Evolutionary conservation across 2,329 filamentous ascomycete genomes (phyloP), one percentile per base, ranked within the genome.

Genomic region (Cercospora sp.): DNA sequence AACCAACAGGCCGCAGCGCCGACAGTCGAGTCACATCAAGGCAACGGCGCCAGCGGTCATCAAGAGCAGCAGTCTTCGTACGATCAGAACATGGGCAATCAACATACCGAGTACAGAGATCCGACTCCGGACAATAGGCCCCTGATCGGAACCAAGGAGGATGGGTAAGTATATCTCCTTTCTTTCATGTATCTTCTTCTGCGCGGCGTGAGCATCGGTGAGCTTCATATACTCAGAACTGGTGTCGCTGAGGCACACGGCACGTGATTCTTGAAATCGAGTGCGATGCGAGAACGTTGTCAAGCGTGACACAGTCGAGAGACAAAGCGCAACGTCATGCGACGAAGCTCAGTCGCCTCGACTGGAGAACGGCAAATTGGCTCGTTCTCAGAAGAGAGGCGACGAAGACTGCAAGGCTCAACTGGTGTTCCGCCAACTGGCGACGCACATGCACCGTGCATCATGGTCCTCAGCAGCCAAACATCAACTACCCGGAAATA

Each of bases 101-200:
- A 72, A 40, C 68, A 72, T 18, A 71, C 74, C 40, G 76, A 75
- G 42, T 77, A 77, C 66, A 75, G 75, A 23, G 64, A 68, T 60
- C 74, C 70, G 55, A 73, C 74, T 10, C 73, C 70, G 60, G 79
- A 83, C 65, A 82, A 83, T 68, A 80, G 80, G 36, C 81, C 81
- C 68, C 31, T 64, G 30, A 88, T 91, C 69, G 90, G 89, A 69
- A 91, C 94, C 66, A 96, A 96, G 81, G 92, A 96, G 87, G 92
- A 96, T 78, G 92, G 92, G 92, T 96, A 89, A 94, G 92, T 79
- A 67, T 55, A 62, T 6, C 55, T 63, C 18, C 20, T 63, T 65
- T 64, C 61, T 60, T 30, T 63, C 18, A 20, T 53, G 5, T 33
- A 5, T 8, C 26, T n/a, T 31, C 13, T 36, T 18, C 26, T 61